Percentiles rank a stretch among this genome's conserved stretches.
Evolutionary conservation across 2,329 filamentous ascomycete genomes (phyloP).

Genomic region (Orbilia ellipsospora): DNA sequence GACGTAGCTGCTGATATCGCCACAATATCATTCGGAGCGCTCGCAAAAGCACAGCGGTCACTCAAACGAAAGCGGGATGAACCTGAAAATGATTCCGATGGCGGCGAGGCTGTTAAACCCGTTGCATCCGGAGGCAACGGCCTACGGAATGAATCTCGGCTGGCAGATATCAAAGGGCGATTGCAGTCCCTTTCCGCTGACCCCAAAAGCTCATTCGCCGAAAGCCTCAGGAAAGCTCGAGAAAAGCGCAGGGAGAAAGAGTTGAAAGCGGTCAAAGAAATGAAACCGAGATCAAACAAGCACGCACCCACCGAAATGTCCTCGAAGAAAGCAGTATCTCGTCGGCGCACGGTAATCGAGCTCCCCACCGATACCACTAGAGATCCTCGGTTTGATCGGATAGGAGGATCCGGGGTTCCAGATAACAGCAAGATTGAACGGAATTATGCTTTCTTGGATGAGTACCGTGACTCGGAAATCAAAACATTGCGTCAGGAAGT

Average conservation of each 20-base stretch:
- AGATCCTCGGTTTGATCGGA: constrained; percentile 88
- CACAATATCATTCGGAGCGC: constrained; percentile 45
- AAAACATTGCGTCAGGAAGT: constrained; percentile 76
- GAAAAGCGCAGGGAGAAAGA: constrained; percentile 34
- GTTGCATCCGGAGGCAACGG: constrained; percentile 27
- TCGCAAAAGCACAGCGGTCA: constrained; percentile 47
- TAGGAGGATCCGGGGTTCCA: constrained; percentile 66
- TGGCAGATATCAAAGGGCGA: constrained; percentile 45
- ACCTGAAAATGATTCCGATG: constrained; percentile 30
- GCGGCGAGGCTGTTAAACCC: constrained; percentile 13
- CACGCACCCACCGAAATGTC: constrained; percentile 87
- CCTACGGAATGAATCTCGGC: constrained; percentile 34
- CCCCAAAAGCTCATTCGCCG: constrained; percentile 43
- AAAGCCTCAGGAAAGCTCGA: constrained; percentile 42
- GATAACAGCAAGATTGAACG: constrained; percentile 72
- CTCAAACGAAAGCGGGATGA: constrained; percentile 49
- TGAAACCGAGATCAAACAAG: constrained; percentile 73
- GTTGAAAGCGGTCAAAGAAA: constrained; percentile 14
- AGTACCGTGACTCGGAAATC: constrained; percentile 87
- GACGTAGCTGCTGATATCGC: constrained; percentile 36
- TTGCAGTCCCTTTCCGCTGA: constrained; percentile 42
- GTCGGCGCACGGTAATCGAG: constrained; percentile 78
- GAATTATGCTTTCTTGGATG: constrained; percentile 87
- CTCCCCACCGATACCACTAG: constrained; percentile 68
- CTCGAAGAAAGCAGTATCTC: constrained; percentile 83